phyloP scores from a whole-genome alignment of 73 alveolate species.

The Diophrys sp. region DNA sequence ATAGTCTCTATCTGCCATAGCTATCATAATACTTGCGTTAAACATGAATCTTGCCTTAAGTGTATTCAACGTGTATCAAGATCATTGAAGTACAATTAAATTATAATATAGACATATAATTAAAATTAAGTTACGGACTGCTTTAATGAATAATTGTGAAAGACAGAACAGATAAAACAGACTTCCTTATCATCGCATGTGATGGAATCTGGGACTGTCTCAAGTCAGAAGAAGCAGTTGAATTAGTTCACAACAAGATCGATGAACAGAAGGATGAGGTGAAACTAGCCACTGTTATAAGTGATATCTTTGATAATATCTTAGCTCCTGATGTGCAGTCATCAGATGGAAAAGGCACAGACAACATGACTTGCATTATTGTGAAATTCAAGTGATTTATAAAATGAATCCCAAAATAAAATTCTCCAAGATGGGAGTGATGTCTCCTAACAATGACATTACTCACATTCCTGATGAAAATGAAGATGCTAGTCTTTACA shows the following conservation, averaged over 20 bases:
- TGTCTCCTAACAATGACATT: too few species aligned
- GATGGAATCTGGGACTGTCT: slow-evolving; percentile 87
- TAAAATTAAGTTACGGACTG: too few species aligned
- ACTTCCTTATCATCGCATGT: slow-evolving; percentile 70
- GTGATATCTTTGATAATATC: slow-evolving; percentile 69
- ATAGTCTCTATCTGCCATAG: too few species aligned
- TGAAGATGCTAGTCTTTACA: neutral
- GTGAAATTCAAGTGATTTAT: slow-evolving; percentile 34
- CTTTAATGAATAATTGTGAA: too few species aligned
- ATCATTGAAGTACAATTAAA: too few species aligned
- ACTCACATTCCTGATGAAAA: neutral
- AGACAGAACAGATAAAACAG: slow-evolving; percentile 52
- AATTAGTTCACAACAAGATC: slow-evolving; percentile 34
- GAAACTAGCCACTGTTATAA: slow-evolving; percentile 37
- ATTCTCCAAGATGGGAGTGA: neutral
- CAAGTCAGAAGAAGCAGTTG: slow-evolving; percentile 57
- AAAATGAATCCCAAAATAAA: neutral
- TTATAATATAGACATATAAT: too few species aligned
- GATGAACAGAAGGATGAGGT: slow-evolving; percentile 17
- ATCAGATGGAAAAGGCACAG: slow-evolving; percentile 67
- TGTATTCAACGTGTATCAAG: too few species aligned
- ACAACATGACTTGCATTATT: slow-evolving; percentile 86
- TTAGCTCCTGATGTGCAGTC: slow-evolving; percentile 67
- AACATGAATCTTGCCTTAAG: too few species aligned
- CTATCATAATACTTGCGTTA: too few species aligned